A percentile compares a stretch with the other conserved stretches of the same genome.
Conservation (phyloP, 805 yeast species). For the Lachancea sp. region DNA sequence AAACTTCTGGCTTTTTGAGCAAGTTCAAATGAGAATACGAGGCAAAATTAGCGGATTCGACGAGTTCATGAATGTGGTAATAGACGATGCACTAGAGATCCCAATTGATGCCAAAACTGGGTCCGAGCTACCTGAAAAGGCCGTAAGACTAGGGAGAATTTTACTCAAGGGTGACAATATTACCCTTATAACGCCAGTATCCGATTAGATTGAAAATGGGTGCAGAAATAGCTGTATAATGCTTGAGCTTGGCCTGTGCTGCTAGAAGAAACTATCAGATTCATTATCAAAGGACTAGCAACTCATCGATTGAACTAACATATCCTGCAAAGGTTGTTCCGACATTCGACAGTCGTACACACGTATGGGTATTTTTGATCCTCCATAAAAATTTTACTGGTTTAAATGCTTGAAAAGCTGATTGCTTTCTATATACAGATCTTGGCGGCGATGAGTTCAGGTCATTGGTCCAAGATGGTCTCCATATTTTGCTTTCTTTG, state of each 20-base stretch:
- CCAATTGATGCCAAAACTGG: constrained; percentile 41
- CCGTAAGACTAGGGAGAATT: constrained; percentile 60
- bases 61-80: constrained; percentile 86
- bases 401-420: too few species aligned
- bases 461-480: constrained; percentile 15
- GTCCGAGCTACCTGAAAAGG: constrained; percentile 18
- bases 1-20: constrained; percentile 86
- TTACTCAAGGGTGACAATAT: constrained; percentile 92
- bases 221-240: too few species aligned
- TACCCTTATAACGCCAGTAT: constrained; percentile 50
- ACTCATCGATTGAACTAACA: too few species aligned
- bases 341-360: too few species aligned
- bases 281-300: too few species aligned
- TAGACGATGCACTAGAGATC: constrained; percentile 60
- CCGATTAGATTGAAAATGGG: not conserved
- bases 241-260: too few species aligned
- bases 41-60: constrained; percentile 91
- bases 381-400: too few species aligned
- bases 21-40: constrained; percentile 64
- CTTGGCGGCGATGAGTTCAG: too few species aligned
- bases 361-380: too few species aligned
- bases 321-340: too few species aligned
- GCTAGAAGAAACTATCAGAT: too few species aligned
- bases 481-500: constrained; percentile 14
- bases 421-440: constrained; percentile 7